A percentile compares a stretch with the other conserved stretches of the same genome.
phyloP scores from a whole-genome alignment of 2,329 filamentous ascomycete genomes.

The Claviceps sp. region DNA sequence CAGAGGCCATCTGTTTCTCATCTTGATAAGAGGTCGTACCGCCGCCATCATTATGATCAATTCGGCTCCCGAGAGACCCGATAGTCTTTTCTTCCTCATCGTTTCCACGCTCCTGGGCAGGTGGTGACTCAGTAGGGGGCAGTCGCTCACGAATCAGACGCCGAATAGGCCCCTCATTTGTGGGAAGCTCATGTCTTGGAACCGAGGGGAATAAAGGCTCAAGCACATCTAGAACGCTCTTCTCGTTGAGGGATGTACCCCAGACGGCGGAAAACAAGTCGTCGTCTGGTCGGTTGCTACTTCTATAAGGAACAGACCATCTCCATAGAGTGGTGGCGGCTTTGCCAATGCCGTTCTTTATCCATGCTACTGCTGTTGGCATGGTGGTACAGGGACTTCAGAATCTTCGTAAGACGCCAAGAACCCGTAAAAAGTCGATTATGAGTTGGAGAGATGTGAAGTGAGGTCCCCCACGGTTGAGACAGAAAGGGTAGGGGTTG shows the following conservation, averaged over 20 bases:
- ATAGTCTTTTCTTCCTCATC: neutral
- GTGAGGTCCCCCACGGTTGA: neutral
- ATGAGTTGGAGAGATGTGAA: neutral
- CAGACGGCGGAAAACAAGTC: conserved; percentile 7
- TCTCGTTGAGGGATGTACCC: conserved; percentile 1
- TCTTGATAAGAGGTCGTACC: neutral
- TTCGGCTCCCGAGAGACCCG: neutral
- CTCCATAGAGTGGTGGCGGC: conserved; percentile 5
- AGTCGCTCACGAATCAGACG: conserved; percentile 5
- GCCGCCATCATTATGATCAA: neutral
- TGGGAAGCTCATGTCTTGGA: conserved; percentile 4
- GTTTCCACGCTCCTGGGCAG: neutral
- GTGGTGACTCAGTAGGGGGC: neutral
- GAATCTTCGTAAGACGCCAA: neutral
- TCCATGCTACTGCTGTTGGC: neutral
- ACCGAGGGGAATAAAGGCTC: conserved; percentile 4
- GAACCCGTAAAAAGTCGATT: too few species aligned
- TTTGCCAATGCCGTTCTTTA: neutral
- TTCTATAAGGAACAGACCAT: conserved; percentile 11
- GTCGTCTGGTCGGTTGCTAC: conserved; percentile 8
- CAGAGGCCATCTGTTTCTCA: neutral
- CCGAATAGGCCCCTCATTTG: conserved; percentile 6
- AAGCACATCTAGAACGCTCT: conserved; percentile 2
- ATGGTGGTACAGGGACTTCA: neutral
- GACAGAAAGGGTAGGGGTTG: neutral